Evolutionary conservation across 331 rosid genomes (phyloP), one percentile per base, ranked within the genome.

Genomic region (Malus hybrid): DNA sequence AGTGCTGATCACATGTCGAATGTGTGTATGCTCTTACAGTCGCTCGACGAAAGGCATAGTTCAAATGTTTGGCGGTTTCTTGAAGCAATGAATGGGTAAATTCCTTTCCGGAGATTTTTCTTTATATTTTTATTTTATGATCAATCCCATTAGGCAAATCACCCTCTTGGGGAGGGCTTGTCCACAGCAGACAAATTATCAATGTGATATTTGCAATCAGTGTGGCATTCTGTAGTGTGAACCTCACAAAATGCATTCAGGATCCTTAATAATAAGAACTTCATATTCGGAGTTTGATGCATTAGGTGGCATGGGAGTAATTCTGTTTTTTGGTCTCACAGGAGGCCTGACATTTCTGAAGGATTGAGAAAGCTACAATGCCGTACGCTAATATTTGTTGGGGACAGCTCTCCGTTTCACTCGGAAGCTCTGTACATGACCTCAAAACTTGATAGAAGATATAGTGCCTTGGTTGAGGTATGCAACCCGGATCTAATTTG

Each of bases 401-500:
- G 98, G 74, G 97, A 91, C 48, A 83, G 82, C 86, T 94, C 98
- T 42, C 95, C 93, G 8, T 90, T 85, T 79, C 96, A 88, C 80
- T 76, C 88, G 0, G 96, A 94, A 75, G 96, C 97, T 66, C 91
- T 88, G 54, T 85, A 92, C 82, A 92, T 94, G 90, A 87, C 95
- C 29, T 85, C 94, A 68, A 91, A 90, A 74, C 80, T 94, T 74
- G 97, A 94, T 55, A 85, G 99, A 65, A 85, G 96, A 82, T 88
- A 79, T 67, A 90, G 90, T 74, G 99, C 99, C 71, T 82, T 94
- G 70, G 99, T 94, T 72, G 99, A 94, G 94, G 99, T 94, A 71
- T 48, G 78, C 48, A 36, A 44, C 39, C 50, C 42, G 6, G 71
- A 28, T 28, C 66, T 46, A 22, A 28, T 70, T 65, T 48, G 44